These are phyloP conservation scores for Rhodamnia rubescens DNA, from an alignment of 345 rosid genomes.

Conservation along the genomic window DNA sequence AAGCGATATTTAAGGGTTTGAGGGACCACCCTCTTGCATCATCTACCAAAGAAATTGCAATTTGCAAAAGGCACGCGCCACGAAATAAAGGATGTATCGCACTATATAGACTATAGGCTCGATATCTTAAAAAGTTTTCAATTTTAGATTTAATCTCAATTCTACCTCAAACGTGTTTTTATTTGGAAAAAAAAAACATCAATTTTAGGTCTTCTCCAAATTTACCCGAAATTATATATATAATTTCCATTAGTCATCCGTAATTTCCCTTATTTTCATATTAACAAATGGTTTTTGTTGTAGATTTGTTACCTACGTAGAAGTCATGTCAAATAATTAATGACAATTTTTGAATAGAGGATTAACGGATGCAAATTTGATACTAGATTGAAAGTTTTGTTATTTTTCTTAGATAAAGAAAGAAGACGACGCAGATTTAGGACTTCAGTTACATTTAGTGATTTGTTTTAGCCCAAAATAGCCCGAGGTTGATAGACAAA, in stretches of 20 bases:
- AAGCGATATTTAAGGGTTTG: background rate
- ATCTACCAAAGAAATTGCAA: background rate
- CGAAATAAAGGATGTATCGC: background rate
- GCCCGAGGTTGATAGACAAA: too few species aligned
- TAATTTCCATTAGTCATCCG: background rate
- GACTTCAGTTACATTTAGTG: too few species aligned
- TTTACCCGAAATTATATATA: too few species aligned
- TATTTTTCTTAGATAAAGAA: background rate
- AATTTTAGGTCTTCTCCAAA: background rate
- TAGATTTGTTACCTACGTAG: background rate
- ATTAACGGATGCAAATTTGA: background rate
- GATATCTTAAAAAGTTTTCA: background rate
- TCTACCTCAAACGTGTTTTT: too few species aligned
- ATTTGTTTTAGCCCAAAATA: too few species aligned
- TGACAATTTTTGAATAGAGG: background rate
- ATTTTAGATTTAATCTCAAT: too few species aligned
- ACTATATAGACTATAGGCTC: too few species aligned
- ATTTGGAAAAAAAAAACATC: too few species aligned
- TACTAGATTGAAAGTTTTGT: background rate
- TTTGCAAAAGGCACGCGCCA: background rate
- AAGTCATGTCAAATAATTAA: rapidly evolving
- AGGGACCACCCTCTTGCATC: background rate
- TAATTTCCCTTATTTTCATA: background rate
- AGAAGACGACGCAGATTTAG: background rate
- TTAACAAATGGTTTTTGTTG: background rate